Conservation (phyloP, 139 green algal species). For the Diplosphaera chodatii region DNA sequence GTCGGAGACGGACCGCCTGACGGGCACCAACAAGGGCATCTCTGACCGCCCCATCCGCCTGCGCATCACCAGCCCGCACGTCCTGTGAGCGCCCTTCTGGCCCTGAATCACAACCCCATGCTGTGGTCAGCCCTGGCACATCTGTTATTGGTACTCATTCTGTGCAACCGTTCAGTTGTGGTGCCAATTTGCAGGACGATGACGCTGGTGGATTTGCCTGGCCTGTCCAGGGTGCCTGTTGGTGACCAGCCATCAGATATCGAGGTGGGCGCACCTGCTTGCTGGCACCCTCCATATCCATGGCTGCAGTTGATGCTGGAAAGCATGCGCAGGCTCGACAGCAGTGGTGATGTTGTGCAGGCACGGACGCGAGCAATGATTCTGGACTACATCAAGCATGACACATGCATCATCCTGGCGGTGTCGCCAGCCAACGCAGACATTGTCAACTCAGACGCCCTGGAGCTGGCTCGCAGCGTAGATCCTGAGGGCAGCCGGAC, state of each 20-base stretch:
- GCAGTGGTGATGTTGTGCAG: too few species aligned
- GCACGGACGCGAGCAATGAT: conserved; percentile 78
- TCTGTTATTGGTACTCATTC: too few species aligned
- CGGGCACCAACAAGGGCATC: conserved; percentile 86
- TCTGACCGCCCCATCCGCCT: conserved; percentile 94
- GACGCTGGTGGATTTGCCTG: conserved; percentile 96
- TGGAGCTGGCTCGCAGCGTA: conserved; percentile 84
- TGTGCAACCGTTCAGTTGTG: neutral
- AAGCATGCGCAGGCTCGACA: too few species aligned
- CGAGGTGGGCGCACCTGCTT: too few species aligned
- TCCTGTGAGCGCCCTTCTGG: conserved; percentile 60
- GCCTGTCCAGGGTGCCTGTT: conserved; percentile 94
- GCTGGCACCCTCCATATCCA: too few species aligned
- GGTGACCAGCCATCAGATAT: conserved; percentile 96
- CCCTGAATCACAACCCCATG: too few species aligned
- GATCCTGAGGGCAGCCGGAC: conserved; percentile 70
- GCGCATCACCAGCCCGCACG: conserved; percentile 85
- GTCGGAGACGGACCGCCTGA: conserved; percentile 82
- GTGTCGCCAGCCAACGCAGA: conserved; percentile 96
- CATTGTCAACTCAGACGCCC: conserved; percentile 88
- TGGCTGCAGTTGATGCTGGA: too few species aligned
- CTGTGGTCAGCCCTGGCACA: too few species aligned
- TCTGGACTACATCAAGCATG: conserved; percentile 79
- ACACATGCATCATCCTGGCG: conserved; percentile 87
- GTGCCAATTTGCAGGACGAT: conserved; percentile 71